Percentiles rank a stretch among this genome's conserved stretches.
phyloP scores from a whole-genome alignment of 768 basidiomycete genomes.

The Tylopilus sp. region DNA sequence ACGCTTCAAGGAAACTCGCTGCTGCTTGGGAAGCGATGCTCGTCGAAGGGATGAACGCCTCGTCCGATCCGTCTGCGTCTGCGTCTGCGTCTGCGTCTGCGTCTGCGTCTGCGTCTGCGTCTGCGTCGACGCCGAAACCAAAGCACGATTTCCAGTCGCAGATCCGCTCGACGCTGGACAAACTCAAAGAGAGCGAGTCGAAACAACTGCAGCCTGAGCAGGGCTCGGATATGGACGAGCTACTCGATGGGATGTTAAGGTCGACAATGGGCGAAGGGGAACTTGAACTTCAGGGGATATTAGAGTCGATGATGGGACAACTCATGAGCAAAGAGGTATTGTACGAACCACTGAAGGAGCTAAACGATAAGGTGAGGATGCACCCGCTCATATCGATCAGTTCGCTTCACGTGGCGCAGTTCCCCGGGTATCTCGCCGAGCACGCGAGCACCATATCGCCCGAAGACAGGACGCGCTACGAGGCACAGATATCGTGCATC shows the following conservation, averaged over 20 bases:
- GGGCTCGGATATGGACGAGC: too few relatives aligned
- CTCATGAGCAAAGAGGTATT: conserved; percentile 42
- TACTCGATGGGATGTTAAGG: too few relatives aligned
- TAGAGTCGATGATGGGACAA: conserved; percentile 59
- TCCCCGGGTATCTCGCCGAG: conserved; percentile 68
- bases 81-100: not conserved
- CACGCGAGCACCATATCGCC: conserved; percentile 50
- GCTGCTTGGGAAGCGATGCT: conserved; percentile 75
- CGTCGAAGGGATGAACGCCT: conserved; percentile 52
- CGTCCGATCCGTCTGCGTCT: conserved; percentile 8
- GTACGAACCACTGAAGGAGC: conserved; percentile 84
- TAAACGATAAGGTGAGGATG: conserved; percentile 35
- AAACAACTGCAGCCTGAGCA: conserved; percentile 23
- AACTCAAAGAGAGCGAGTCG: conserved; percentile 66
- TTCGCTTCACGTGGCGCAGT: conserved; percentile 33
- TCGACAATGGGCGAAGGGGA: conserved; percentile 50
- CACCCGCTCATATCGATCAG: not conserved
- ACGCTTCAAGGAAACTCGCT: conserved; percentile 36
- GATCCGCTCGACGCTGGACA: conserved; percentile 71
- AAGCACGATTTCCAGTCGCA: conserved; percentile 59
- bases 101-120: not conserved
- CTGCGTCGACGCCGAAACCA: conserved; percentile 2
- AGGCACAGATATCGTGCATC: conserved; percentile 56
- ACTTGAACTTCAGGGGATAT: conserved; percentile 60
- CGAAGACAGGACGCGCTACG: conserved; percentile 62